These are phyloP conservation scores for Cicer bijugum DNA, from an alignment of 306 rosid genomes.

Conservation along the genomic window DNA sequence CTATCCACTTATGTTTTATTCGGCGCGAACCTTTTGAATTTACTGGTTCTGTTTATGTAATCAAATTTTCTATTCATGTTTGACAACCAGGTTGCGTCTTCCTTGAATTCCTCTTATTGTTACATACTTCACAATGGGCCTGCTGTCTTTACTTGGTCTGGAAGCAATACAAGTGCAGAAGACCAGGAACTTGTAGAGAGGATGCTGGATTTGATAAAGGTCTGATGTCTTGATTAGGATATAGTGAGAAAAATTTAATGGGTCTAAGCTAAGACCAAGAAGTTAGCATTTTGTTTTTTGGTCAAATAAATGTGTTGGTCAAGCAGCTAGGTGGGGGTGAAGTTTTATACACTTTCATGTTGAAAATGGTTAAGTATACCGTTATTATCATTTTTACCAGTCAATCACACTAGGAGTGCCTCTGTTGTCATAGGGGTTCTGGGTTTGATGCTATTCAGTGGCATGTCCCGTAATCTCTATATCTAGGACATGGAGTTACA, in stretches of 20 bases:
- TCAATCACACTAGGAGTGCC: slow-evolving; percentile 14
- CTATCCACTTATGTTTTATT: slow-evolving; percentile 18
- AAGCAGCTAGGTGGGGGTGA: slow-evolving; percentile 10
- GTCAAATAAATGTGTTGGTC: slow-evolving; percentile 19
- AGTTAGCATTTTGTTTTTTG: slow-evolving; percentile 16
- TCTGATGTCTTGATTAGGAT: slow-evolving; percentile 41
- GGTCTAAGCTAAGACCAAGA: slow-evolving; percentile 3
- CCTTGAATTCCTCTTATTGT: slow-evolving; percentile 93
- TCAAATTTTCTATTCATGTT: slow-evolving; percentile 24
- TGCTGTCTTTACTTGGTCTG: slow-evolving; percentile 82
- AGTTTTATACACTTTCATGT: slow-evolving; percentile 28
- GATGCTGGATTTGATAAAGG: slow-evolving; percentile 93
- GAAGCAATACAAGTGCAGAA: slow-evolving; percentile 73
- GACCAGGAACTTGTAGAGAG: slow-evolving; percentile 88
- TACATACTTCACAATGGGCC: slow-evolving; percentile 76
- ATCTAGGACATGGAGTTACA: not conserved
- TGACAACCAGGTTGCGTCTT: slow-evolving; percentile 74
- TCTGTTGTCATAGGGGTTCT: slow-evolving; percentile 32
- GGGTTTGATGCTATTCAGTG: slow-evolving; percentile 31
- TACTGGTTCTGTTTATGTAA: slow-evolving; percentile 37
- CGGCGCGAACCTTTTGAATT: slow-evolving; percentile 34
- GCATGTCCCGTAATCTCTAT: slow-evolving; percentile 21
- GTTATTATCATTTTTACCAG: slow-evolving; percentile 27
- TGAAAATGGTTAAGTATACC: slow-evolving; percentile 29
- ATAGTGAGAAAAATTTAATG: slow-evolving; percentile 28